These are phyloP conservation scores for Torrubiellomyces zombiae DNA, from an alignment of 2,329 filamentous ascomycete species.

Conservation along the genomic window DNA sequence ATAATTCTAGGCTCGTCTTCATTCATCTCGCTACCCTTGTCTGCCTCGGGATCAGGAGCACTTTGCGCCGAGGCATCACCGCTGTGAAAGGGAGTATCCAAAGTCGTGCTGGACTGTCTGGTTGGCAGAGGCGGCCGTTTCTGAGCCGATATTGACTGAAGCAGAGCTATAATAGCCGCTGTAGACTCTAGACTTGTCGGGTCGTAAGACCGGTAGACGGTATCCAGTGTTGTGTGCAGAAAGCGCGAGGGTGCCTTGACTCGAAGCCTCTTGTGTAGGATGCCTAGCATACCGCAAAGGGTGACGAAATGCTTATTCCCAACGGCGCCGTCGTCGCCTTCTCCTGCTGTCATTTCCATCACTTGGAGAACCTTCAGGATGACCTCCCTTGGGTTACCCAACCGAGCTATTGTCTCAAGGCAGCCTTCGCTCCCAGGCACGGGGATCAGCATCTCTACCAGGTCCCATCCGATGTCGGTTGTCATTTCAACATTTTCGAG, in stretches of 20 bases:
- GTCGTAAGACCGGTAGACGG: constrained; percentile 50
- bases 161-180: constrained; percentile 50
- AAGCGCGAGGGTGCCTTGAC: constrained; percentile 67
- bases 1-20: constrained; percentile 45
- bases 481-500: constrained; percentile 53
- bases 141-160: constrained; percentile 50
- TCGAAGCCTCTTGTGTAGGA: constrained; percentile 57
- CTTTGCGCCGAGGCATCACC: constrained; percentile 36
- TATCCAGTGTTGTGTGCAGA: constrained; percentile 58
- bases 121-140: constrained; percentile 46
- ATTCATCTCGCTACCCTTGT: constrained; percentile 16
- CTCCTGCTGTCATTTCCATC: constrained; percentile 34
- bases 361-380: constrained; percentile 66
- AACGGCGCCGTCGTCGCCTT: constrained; percentile 20
- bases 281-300: constrained; percentile 53
- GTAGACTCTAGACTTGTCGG: constrained; percentile 50
- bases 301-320: constrained; percentile 42
- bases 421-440: constrained; percentile 53
- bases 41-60: constrained; percentile 45
- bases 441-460: constrained; percentile 57
- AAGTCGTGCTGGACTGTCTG: constrained; percentile 39
- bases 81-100: constrained; percentile 37
- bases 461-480: constrained; percentile 68
- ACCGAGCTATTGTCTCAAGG: constrained; percentile 54
- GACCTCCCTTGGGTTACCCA: constrained; percentile 68